phyloP scores from a whole-genome alignment of 805 yeast species.

The Lipomyces sp. region DNA sequence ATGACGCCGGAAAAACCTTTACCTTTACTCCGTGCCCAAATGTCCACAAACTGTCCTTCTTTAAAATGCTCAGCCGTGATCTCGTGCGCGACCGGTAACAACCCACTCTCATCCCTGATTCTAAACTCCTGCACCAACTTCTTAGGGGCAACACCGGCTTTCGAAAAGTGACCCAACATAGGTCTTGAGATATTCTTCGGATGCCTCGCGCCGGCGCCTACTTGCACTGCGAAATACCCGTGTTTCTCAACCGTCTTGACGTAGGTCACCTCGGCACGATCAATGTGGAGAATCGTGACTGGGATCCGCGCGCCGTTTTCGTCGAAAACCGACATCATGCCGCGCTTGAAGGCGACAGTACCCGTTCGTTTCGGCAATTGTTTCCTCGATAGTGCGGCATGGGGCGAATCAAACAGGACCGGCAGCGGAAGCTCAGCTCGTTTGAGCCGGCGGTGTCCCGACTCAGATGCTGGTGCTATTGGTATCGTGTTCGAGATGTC shows the following conservation, averaged over 20 bases:
- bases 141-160: slow-evolving; percentile 86
- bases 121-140: slow-evolving; percentile 74
- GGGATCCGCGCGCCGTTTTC: slow-evolving; percentile 70
- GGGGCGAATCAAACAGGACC: slow-evolving; percentile 67
- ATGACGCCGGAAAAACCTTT: slow-evolving; percentile 98
- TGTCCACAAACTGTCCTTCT: slow-evolving; percentile 81
- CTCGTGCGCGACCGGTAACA: slow-evolving; percentile 77
- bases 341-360: slow-evolving; percentile 77
- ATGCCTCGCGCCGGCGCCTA: slow-evolving; percentile 78
- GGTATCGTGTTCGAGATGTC: slow-evolving; percentile 28
- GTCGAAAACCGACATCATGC: slow-evolving; percentile 86
- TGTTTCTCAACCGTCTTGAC: slow-evolving; percentile 71
- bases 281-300: slow-evolving; percentile 86
- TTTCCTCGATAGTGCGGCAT: slow-evolving; percentile 70
- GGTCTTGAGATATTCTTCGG: slow-evolving; percentile 65
- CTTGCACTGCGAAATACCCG: slow-evolving; percentile 84
- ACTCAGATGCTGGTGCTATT: slow-evolving; percentile 15
- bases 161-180: slow-evolving; percentile 74
- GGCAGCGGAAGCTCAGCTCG: slow-evolving; percentile 48
- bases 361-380: slow-evolving; percentile 82
- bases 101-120: slow-evolving; percentile 66
- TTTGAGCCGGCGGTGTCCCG: slow-evolving; percentile 10
- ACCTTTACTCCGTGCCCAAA: slow-evolving; percentile 81
- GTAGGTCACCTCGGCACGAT: slow-evolving; percentile 82
- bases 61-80: slow-evolving; percentile 83